These are phyloP conservation scores for Saccharum officinarum DNA, from an alignment of 176 grass and related monocot genomes.

Conservation along the genomic window DNA sequence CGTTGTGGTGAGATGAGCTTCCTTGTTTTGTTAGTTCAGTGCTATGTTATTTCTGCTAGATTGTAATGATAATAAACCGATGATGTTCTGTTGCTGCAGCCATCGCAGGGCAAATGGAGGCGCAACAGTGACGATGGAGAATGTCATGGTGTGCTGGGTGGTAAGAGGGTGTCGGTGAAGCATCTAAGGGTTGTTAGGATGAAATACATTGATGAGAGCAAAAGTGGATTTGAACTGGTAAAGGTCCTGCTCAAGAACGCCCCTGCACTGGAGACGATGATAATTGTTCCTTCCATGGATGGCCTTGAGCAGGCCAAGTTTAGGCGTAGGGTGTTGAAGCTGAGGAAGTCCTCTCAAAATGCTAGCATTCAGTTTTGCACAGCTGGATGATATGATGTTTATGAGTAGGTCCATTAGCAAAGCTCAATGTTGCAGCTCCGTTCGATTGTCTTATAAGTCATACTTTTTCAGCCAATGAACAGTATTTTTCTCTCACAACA, in stretches of 20 bases:
- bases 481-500: too few species aligned
- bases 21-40: not conserved
- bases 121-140: conserved; percentile 26
- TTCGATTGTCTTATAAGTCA: too few species aligned
- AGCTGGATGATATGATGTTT: conserved; percentile 29
- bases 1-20: conserved; percentile 44
- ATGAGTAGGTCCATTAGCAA: not conserved
- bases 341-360: conserved; percentile 41
- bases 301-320: conserved; percentile 60
- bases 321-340: conserved; percentile 49
- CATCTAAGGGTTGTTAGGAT: conserved; percentile 51
- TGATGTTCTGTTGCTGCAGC: conserved; percentile 30
- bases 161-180: conserved; percentile 24
- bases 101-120: conserved; percentile 42
- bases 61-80: not conserved
- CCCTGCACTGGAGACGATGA: conserved; percentile 42
- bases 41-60: not conserved
- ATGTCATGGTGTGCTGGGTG: not conserved
- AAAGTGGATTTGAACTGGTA: conserved; percentile 56
- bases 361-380: conserved; percentile 37
- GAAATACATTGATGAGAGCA: conserved; percentile 59
- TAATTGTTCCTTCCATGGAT: conserved; percentile 64
- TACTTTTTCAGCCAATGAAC: too few species aligned
- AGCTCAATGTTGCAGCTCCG: not conserved
- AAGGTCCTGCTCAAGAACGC: conserved; percentile 57